These are phyloP conservation scores for Penicillium maclennaniae DNA, from an alignment of 495 filamentous ascomycete genomes.

Conservation along the genomic window DNA sequence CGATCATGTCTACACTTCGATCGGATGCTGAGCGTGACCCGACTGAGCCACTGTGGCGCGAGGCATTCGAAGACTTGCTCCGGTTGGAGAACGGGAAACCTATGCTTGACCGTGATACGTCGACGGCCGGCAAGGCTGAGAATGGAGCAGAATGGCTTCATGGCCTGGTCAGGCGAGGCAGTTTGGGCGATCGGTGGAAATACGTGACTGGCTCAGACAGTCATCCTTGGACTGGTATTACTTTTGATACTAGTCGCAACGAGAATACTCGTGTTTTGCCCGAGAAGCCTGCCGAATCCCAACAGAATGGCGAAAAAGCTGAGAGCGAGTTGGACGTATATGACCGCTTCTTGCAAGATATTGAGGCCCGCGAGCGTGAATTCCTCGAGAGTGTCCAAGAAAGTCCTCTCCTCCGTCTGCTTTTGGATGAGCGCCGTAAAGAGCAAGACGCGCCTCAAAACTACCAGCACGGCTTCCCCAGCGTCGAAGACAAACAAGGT, in stretches of 20 bases:
- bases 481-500: constrained; percentile 10
- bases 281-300: constrained; percentile 3
- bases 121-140: constrained; percentile 22
- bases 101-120: constrained; percentile 34
- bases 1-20: constrained; percentile 35
- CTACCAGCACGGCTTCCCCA: background rate
- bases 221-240: constrained; percentile 27
- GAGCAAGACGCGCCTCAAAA: constrained; percentile 12
- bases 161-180: constrained; percentile 36
- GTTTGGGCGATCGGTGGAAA: constrained; percentile 37
- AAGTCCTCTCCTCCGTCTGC: constrained; percentile 34
- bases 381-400: constrained; percentile 20
- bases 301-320: constrained; percentile 9
- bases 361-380: constrained; percentile 33
- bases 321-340: constrained; percentile 45
- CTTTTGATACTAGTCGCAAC: constrained; percentile 10
- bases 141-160: constrained; percentile 36
- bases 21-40: constrained; percentile 27
- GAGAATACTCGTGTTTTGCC: constrained; percentile 6
- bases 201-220: constrained; percentile 19
- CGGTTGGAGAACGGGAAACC: constrained; percentile 46
- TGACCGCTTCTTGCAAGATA: constrained; percentile 41
- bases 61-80: constrained; percentile 55
- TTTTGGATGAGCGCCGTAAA: constrained; percentile 30
- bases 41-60: constrained; percentile 45